A percentile compares a stretch with the other conserved stretches of the same genome.
These are phyloP conservation scores for Yamagishiella unicocca DNA, from an alignment of 139 green algal species.

Conservation along the genomic window DNA sequence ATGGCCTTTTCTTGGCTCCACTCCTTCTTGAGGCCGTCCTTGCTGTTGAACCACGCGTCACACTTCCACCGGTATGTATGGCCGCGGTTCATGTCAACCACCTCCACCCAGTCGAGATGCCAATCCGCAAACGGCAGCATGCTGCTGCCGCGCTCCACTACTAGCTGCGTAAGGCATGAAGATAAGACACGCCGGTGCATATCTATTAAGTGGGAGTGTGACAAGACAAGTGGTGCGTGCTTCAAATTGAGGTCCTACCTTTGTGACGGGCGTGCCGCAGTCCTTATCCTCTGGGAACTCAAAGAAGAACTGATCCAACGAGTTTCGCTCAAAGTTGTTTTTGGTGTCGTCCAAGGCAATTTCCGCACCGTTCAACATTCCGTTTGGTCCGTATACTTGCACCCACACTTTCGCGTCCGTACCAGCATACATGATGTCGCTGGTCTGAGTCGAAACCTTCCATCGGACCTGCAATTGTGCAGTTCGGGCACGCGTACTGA, in stretches of 20 bases:
- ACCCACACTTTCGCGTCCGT: constrained; percentile 64
- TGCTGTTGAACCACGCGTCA: constrained; percentile 62
- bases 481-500: too few relatives aligned
- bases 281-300: constrained; percentile 61
- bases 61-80: constrained; percentile 64
- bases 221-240: too few relatives aligned
- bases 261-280: constrained; percentile 60
- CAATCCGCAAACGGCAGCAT: constrained; percentile 56
- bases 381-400: constrained; percentile 56
- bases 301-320: constrained; percentile 58
- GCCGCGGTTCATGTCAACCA: constrained; percentile 50
- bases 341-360: constrained; percentile 52
- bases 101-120: constrained; percentile 66
- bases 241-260: constrained; percentile 41
- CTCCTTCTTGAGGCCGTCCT: constrained; percentile 61
- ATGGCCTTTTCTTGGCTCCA: constrained; percentile 46
- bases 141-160: constrained; percentile 54
- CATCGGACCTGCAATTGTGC: constrained; percentile 55
- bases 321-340: constrained; percentile 51
- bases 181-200: neutral
- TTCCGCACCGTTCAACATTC: constrained; percentile 61
- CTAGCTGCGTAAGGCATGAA: constrained; percentile 42
- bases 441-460: constrained; percentile 57
- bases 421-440: constrained; percentile 60
- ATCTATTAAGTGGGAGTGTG: too few relatives aligned